Evolutionary conservation across 345 rosid genomes (phyloP), one percentile per base, ranked within the genome.

Genomic region (Salix exigua): DNA sequence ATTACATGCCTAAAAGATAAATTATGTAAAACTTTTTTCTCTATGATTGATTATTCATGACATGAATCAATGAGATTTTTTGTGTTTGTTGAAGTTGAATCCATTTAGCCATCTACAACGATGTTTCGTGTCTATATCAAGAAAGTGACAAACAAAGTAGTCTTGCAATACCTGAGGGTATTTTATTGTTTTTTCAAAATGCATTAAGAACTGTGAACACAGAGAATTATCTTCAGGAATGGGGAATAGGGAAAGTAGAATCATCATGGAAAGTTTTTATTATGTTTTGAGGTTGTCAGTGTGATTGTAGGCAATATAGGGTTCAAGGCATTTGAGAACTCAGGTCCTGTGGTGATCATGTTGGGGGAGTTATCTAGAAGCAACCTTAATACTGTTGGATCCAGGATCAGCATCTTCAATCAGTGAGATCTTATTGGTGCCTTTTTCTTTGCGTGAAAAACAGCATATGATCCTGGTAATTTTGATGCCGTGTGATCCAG

Each of bases 1-100:
- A 30, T 58, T 58, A 69, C 55, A 58, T 69, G 12, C 80, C 72
- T 30, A 71, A 46, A 63, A 73, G 73, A 63, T 50, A n/a, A 63
- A 55, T 60, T 44, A 33, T 62, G 48, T 62, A 30, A 33, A 66
- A 23, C 26, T 23, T 33, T 53, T 25, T 31, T 25, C 18, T 37
- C n/a, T 65, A 37, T 68, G 16, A 21, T 62, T 69, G 31, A 60
- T 71, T 44, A 58, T 61, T 73, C 35, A 25, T 51, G 68, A 78
- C 66, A 31, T n/a, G 38, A 26, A 70, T 40, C 28, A 30, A 33
- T 53, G 58, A 69, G 55, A 60, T 14, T 60, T 9, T 75, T 21
- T 14, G 13, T 62, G 18, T 26, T 13, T 33, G 55, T 63, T 19
- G 44, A 58, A 48, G 42, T 64, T 48, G 53, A 62, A 35, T 26